Evolutionary conservation across 2,329 filamentous ascomycete genomes (phyloP).

Genomic region (Aspergillus sp.): DNA sequence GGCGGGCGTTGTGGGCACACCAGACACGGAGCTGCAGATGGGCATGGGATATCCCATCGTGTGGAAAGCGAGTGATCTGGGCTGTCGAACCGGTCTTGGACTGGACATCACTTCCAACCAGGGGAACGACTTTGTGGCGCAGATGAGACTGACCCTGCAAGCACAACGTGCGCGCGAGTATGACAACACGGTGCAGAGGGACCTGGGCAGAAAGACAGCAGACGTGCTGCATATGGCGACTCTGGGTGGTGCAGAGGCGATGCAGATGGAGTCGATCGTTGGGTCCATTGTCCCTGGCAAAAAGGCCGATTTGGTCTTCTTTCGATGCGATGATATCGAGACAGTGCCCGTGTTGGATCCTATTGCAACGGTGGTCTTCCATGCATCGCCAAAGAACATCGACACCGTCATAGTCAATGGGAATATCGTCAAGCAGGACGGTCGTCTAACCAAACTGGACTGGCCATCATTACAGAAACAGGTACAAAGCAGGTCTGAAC

Average conservation of each 20-base stretch:
- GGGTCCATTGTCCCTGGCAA: conserved; percentile 4
- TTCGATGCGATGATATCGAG: conserved; percentile 9
- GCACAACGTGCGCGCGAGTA: not conserved
- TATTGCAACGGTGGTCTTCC: conserved; percentile 4
- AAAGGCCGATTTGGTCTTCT: conserved; percentile 7
- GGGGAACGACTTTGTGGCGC: conserved; percentile 1
- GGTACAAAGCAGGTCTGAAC: not conserved
- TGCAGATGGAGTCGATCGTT: conserved; percentile 6
- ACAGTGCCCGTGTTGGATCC: conserved; percentile 8
- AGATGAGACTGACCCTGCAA: conserved; percentile 8
- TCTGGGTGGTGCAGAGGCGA: conserved; percentile 3
- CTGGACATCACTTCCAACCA: conserved; percentile 11
- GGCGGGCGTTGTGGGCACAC: conserved; percentile 1
- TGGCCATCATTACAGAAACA: not conserved
- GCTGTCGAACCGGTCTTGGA: conserved; percentile 4
- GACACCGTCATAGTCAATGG: conserved; percentile 6
- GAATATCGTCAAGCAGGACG: conserved; percentile 5
- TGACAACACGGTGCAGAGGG: not conserved
- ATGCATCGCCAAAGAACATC: conserved; percentile 7
- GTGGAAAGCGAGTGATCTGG: not conserved
- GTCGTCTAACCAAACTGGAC: not conserved
- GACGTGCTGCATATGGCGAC: conserved; percentile 6
- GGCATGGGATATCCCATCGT: conserved; percentile 9
- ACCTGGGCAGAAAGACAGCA: not conserved
- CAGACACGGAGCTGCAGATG: conserved; percentile 10